Evolutionary conservation across 257 asterid genomes (phyloP), one percentile per base, ranked within the genome.

Genomic region (Przewalskia tangutica): DNA sequence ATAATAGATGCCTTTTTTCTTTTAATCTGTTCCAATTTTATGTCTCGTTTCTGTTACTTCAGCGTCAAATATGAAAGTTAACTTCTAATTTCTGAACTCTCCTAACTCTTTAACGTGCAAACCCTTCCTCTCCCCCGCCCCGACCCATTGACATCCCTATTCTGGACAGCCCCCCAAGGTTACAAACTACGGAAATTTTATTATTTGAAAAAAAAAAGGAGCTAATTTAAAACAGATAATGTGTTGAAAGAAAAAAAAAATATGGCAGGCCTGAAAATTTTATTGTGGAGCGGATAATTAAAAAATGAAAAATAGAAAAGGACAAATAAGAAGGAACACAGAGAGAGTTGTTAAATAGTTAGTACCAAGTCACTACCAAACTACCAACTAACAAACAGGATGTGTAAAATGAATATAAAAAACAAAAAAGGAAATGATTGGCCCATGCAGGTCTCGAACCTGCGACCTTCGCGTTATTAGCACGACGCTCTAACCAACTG

Each of bases 371-470:
- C n/a, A n/a, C n/a, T n/a, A n/a, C n/a, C n/a, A n/a, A n/a, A n/a
- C n/a, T 23, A 18, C 9, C 32, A 27, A 27, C 1, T 27, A 27
- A 27, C 32, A 27, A 27, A 27, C 32, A 27, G 32, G 1, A 27
- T 27, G 32, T 27, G 32, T 27, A 27, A 27, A 27, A 27, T 1
- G 4, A 60, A 59, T 10, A 6, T 27, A 8, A 4, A 27, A 27
- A 27, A 27, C 32, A 27, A 27, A 1, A 5, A 18, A 0, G 6
- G 10, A 27, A 5, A 3, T 17, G 0, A 10, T 0, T 87, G 90
- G 88, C 88, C 88, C 85, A 87, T 81, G 85, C 88, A 87, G 84
- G 88, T 87, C 76, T 87, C 87, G 88, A 87, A 87, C 90, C 87
- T 83, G 87, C 79, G 87, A 87, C 88, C 86, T 87, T 85, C 87